These are phyloP conservation scores for Skeletonema costatum DNA, from an alignment of 108 stramenopile genomes.

Conservation along the genomic window DNA sequence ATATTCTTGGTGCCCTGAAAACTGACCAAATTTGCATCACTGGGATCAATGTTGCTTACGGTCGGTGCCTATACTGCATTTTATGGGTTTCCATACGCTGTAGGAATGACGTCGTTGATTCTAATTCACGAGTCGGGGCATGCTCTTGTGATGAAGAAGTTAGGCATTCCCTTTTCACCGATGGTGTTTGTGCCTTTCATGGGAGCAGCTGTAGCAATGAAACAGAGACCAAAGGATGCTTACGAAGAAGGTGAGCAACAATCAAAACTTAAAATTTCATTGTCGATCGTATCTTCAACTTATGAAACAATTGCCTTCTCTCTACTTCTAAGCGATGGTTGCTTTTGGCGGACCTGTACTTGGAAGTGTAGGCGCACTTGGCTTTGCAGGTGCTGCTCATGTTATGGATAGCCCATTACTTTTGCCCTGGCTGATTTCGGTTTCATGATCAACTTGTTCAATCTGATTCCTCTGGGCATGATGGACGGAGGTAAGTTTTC, in stretches of 20 bases:
- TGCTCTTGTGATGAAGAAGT: constrained; percentile 71
- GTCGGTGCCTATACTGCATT: constrained; percentile 87
- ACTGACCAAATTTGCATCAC: constrained; percentile 86
- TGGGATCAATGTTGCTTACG: constrained; percentile 87
- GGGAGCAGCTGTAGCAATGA: constrained; percentile 91
- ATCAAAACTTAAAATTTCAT: no score
- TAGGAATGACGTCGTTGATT: constrained; percentile 91
- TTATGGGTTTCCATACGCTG: constrained; percentile 89
- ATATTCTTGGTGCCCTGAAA: constrained; percentile 88
- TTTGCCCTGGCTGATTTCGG: constrained; percentile 93
- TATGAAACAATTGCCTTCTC: no score
- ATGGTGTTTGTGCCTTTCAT: constrained; percentile 95
- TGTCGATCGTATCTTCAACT: no score
- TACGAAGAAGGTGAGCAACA: constrained; percentile 56
- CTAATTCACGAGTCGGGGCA: constrained; percentile 91
- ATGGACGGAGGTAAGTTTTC: constrained; percentile 82
- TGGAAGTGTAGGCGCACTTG: constrained; percentile 83
- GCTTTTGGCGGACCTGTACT: constrained; percentile 91
- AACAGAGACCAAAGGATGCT: constrained; percentile 80
- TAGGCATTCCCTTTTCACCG: constrained; percentile 86
- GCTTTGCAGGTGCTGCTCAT: constrained; percentile 69
- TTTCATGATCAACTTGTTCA: constrained; percentile 96
- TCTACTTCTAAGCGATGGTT: constrained; percentile 56
- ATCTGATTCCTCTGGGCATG: constrained; percentile 86
- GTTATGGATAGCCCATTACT: constrained; percentile 79